Evolutionary conservation across 768 basidiomycete genomes (phyloP), one percentile per base, ranked within the genome.

Genomic region (Boletus rubroflammeus): DNA sequence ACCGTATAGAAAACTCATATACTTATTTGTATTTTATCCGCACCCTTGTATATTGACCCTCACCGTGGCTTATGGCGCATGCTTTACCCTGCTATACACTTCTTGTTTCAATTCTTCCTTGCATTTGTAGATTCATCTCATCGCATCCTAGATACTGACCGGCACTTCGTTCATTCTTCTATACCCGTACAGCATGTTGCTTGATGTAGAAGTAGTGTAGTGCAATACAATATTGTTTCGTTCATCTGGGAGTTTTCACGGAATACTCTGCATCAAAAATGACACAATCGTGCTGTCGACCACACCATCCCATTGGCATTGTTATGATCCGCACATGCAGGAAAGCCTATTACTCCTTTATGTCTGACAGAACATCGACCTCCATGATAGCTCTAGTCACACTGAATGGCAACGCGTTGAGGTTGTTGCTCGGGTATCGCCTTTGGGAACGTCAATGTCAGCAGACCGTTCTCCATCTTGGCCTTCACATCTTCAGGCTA

Each of bases 361-460:
- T n/a, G n/a, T n/a, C n/a, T n/a, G 23, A 25, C 23, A 4, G 23
- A 25, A 25, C 23, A 25, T 25, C 23, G 23, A 25, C 23, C 23
- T 25, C 23, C 23, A 25, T 25, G 23, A 25, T 4, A 25, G 23
- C 23, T 25, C 23, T 25, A 25, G n/a, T n/a, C n/a, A n/a, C n/a
- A 51, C 40, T 34, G 40, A 25, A 55, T 43, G 4, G 67, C 61
- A 35, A 81, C 75, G 34, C 67, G 75, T 61, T 74, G 75, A 14
- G 76, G 73, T 2, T 71, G 71, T 51, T 65, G 53, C 49, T 78
- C 79, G 1, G 69, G 17, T 1, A 14, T 63, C 4, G 69, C 62
- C 64, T 74, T 78, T 6, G 76, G 80, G 70, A 79, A 81, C 10
- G 67, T 75, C 35, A 81, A 70, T 0, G 67, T 71, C 53, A 82